Conservation (phyloP, 2,329 filamentous ascomycete genomes). For the Colletotrichum musae region DNA sequence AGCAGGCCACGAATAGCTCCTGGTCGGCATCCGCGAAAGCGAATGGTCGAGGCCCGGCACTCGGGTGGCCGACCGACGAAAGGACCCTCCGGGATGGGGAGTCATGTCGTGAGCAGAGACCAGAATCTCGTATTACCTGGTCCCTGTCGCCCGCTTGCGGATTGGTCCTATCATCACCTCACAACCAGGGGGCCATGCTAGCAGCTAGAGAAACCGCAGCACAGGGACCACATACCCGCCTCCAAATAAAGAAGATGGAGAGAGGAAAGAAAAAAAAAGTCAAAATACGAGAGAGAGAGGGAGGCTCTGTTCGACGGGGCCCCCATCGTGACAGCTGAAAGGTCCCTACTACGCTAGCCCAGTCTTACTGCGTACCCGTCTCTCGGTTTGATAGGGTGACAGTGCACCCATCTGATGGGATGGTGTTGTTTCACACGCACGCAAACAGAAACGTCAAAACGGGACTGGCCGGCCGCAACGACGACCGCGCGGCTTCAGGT, state of each 20-base stretch:
- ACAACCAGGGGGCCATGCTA: slow-evolving; percentile 26
- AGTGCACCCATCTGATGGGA: slow-evolving; percentile 21
- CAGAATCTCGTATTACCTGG: slow-evolving; percentile 36
- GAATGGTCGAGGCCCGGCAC: slow-evolving; percentile 30
- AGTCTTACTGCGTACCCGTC: slow-evolving; percentile 1
- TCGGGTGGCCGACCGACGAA: slow-evolving; percentile 24
- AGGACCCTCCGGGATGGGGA: slow-evolving; percentile 1
- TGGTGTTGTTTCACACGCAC: slow-evolving; percentile 34
- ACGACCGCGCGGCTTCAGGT: slow-evolving; percentile 27
- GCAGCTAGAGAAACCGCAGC: slow-evolving; percentile 27
- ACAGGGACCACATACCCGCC: slow-evolving; percentile 5
- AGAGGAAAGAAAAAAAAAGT: slow-evolving; percentile 19
- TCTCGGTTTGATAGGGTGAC: slow-evolving; percentile 36
- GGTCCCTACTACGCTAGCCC: background rate
- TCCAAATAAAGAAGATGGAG: slow-evolving; percentile 17
- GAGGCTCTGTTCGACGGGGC: slow-evolving; percentile 20
- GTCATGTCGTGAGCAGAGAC: slow-evolving; percentile 7
- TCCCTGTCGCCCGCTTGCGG: slow-evolving; percentile 31
- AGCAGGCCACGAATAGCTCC: slow-evolving; percentile 33
- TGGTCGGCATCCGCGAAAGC: slow-evolving; percentile 17
- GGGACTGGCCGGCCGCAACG: slow-evolving; percentile 20
- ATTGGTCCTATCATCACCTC: slow-evolving; percentile 23
- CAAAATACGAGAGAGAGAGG: slow-evolving; percentile 33
- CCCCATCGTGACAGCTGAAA: slow-evolving; percentile 22
- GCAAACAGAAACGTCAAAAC: slow-evolving; percentile 39